These are phyloP conservation scores for Mucor indicus DNA, from an alignment of 371 early-diverging fungal species.

Conservation along the genomic window DNA sequence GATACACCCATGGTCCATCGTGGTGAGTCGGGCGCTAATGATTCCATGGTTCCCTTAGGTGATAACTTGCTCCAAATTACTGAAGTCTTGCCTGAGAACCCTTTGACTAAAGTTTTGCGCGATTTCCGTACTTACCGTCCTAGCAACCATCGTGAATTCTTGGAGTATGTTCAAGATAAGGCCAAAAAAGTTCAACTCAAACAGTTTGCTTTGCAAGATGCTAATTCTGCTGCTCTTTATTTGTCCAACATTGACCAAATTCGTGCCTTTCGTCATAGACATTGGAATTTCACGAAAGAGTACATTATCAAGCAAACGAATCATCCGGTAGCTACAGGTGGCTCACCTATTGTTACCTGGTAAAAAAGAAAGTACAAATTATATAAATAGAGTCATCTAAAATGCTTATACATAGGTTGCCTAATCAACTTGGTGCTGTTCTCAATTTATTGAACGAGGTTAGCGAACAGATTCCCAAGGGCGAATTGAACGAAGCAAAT, in stretches of 20 bases:
- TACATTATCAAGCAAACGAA: conserved; percentile 77
- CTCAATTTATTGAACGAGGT: conserved; percentile 59
- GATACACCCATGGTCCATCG: conserved; percentile 65
- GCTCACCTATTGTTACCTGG: conserved; percentile 60
- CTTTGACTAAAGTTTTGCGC: conserved; percentile 71
- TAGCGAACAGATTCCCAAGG: conserved; percentile 33
- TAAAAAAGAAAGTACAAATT: conserved; percentile 1
- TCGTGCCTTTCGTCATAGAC: conserved; percentile 81
- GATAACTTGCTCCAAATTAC: conserved; percentile 85
- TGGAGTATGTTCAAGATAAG: conserved; percentile 61
- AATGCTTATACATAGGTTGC: conserved; percentile 47
- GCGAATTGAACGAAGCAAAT: conserved; percentile 50
- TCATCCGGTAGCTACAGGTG: conserved; percentile 73
- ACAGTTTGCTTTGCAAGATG: conserved; percentile 50
- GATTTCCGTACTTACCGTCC: conserved; percentile 83
- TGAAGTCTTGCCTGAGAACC: conserved; percentile 76
- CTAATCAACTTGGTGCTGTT: conserved; percentile 71
- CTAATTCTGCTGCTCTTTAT: conserved; percentile 63
- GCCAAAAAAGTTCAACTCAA: conserved; percentile 43
- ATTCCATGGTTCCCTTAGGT: conserved; percentile 79
- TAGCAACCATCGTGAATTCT: conserved; percentile 71
- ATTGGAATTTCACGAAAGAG: conserved; percentile 87
- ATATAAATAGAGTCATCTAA: too few relatives aligned
- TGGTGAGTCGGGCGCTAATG: conserved; percentile 88
- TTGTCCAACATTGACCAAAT: conserved; percentile 81